Conservation (phyloP, 352 stramenopile species). For the Globisporangium echinulatum region DNA sequence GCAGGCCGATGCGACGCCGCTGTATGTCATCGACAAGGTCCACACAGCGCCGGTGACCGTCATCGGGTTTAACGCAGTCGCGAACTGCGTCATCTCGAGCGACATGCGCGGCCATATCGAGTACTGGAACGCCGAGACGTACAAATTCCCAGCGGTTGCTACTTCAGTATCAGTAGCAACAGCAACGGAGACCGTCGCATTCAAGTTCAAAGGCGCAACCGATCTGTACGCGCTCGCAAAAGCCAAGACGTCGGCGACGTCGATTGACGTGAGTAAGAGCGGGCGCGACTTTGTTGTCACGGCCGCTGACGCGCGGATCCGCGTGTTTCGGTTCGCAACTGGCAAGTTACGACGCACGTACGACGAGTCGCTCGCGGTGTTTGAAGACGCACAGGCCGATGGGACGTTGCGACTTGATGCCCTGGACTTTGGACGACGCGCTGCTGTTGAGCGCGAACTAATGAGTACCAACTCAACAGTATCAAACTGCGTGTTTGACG, state of each 20-base stretch:
- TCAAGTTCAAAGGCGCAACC: conserved; percentile 94
- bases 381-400: conserved; percentile 82
- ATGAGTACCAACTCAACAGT: neutral
- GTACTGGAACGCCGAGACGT: conserved; percentile 87
- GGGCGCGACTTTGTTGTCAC: conserved; percentile 84
- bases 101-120: conserved; percentile 93
- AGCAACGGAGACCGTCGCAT: conserved; percentile 32
- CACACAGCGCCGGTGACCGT: conserved; percentile 90
- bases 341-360: conserved; percentile 88
- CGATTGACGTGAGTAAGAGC: conserved; percentile 59
- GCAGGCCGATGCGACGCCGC: conserved; percentile 33
- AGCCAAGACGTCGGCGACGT: conserved; percentile 77
- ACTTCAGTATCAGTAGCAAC: neutral
- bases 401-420: conserved; percentile 73
- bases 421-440: conserved; percentile 84
- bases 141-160: conserved; percentile 29
- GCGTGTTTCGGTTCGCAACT: conserved; percentile 85
- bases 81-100: conserved; percentile 88
- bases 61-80: conserved; percentile 80
- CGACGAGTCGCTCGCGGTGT: conserved; percentile 85
- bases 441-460: conserved; percentile 82
- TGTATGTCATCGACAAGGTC: conserved; percentile 69
- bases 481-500: conserved; percentile 93
- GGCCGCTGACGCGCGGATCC: conserved; percentile 83
- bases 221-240: conserved; percentile 96